phyloP scores from a whole-genome alignment of 495 filamentous ascomycete genomes.

The Cercophora sp. region DNA sequence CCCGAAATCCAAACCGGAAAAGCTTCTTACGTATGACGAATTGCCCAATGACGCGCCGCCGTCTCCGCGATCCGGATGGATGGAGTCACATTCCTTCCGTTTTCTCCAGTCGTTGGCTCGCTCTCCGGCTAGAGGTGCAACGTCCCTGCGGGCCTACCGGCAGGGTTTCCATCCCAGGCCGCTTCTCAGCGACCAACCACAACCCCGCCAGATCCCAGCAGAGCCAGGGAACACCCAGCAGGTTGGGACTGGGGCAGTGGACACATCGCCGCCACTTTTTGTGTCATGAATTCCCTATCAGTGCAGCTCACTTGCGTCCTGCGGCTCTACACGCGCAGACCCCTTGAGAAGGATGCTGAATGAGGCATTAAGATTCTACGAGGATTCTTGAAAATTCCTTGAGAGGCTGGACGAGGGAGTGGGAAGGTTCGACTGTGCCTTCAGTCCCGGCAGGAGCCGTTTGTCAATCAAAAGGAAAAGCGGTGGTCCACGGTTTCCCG shows the following conservation, averaged over 20 bases:
- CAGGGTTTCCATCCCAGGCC: not conserved
- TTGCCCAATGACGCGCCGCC: not conserved
- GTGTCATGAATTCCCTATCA: conserved; percentile 5
- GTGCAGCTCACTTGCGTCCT: not conserved
- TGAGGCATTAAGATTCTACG: conserved; percentile 5
- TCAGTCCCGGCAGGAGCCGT: not conserved
- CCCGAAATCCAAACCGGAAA: too few relatives aligned
- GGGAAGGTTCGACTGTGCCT: too few relatives aligned
- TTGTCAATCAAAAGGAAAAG: not conserved
- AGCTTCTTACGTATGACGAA: too few relatives aligned
- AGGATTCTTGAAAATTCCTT: too few relatives aligned
- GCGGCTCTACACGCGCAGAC: too few relatives aligned
- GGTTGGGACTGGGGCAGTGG: conserved; percentile 2
- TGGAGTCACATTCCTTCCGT: not conserved
- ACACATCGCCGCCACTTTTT: not conserved
- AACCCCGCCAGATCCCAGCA: not conserved
- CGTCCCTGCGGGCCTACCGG: not conserved
- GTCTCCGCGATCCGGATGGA: too few relatives aligned
- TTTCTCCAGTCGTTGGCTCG: too few relatives aligned
- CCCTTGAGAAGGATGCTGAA: not conserved
- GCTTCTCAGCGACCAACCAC: not conserved
- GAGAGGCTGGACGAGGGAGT: too few relatives aligned
- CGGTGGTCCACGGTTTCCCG: not conserved
- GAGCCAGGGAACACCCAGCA: not conserved
- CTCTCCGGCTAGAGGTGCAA: too few relatives aligned